Evolutionary conservation across 371 early-diverging fungal genomes (phyloP), one percentile per base, ranked within the genome.

Genomic region (Zychaea mexicana): DNA sequence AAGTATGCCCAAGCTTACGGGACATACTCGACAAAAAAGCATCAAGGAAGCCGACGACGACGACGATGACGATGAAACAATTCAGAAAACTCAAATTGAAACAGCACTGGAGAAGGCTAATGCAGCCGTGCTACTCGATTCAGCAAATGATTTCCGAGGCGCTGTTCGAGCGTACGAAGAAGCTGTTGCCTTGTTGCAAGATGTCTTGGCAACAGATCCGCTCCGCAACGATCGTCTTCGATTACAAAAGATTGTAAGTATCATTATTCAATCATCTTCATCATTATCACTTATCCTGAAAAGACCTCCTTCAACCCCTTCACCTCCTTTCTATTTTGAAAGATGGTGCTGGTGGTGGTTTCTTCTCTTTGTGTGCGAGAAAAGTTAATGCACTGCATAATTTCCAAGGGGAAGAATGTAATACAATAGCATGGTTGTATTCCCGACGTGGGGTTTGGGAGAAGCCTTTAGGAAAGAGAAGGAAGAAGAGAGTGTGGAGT

Each of bases 241-340:
- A 42, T 60, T 73, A 33, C 56, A 67, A 55, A 67, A 73, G 57
- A 73, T 69, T 31, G 74, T 73, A 70, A 57, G 71, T 59, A 19
- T 31, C 21, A 31, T 17, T 39, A 27, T 38, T 33, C 8, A 33
- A 8, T 33, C 33, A 33, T 33, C 33, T 19, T 7, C 15, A 55
- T 8, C 30, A 33, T 17, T 32, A 32, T 33, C 33, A 33, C 12
- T 12, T 33, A 33, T 33, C 33, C 57, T 59, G 9, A 58, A 66
- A 33, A 57, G 60, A 7, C 49, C 61, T 24, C 17, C 28, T 39
- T 15, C 8, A 12, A 60, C 31, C 36, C 38, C 28, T 63, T 46
- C 32, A 22, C 49, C 39, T 30, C 9, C 47, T 42, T 47, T 32
- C 17, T 45, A 17, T 60, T 45, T 46, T 60, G 36, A 12, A 33